These are phyloP conservation scores for Chlamydomonas asymmetrica DNA, from an alignment of 139 green algal genomes.

Conservation along the genomic window DNA sequence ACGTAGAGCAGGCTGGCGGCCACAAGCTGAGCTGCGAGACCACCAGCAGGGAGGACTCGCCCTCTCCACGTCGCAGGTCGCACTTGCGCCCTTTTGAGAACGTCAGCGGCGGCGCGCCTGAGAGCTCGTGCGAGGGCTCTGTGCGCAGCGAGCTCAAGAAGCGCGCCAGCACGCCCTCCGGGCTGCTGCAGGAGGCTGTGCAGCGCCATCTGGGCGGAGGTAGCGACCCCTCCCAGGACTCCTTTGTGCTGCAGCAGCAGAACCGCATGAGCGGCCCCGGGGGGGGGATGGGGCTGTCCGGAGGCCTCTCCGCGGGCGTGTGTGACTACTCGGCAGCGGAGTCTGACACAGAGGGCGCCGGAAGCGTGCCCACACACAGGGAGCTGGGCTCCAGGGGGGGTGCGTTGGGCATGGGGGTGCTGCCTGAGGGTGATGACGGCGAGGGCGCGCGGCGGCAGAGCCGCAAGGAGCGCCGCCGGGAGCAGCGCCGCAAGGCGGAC, in stretches of 20 bases:
- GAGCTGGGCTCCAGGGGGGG: neutral
- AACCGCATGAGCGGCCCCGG: no score
- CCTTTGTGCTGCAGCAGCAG: no score
- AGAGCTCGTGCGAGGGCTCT: neutral
- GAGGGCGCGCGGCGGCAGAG: slow-evolving; percentile 1
- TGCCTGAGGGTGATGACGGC: neutral
- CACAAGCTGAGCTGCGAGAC: neutral
- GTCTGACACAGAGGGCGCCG: neutral
- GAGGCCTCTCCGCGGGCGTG: neutral
- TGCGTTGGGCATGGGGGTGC: neutral
- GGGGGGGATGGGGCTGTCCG: no score
- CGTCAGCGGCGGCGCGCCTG: no score
- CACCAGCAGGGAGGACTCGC: neutral
- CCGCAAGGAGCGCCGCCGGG: neutral
- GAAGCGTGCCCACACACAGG: neutral
- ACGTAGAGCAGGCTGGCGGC: slow-evolving; percentile 1
- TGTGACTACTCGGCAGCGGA: neutral
- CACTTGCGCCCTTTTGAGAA: no score
- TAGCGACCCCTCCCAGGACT: neutral
- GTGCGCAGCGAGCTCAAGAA: neutral
- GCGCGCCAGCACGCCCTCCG: neutral
- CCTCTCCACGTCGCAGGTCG: neutral
- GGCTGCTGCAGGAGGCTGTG: neutral
- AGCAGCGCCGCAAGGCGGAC: neutral
- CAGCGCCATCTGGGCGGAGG: no score